Conservation (phyloP, 768 basidiomycete species). For the Gloeophyllum trabeum region DNA sequence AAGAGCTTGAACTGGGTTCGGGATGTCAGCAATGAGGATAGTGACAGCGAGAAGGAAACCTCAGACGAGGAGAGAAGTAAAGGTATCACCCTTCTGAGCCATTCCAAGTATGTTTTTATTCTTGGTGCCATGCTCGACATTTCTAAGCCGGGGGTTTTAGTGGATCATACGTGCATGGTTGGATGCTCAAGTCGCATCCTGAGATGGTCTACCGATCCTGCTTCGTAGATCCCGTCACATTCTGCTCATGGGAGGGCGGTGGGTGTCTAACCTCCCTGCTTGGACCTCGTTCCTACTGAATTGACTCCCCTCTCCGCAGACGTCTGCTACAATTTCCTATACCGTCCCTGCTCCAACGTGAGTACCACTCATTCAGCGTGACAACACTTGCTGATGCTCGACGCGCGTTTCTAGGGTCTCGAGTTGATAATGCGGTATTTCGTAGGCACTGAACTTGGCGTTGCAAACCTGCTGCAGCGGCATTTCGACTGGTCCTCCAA, state of each 20-base stretch:
- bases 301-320: too few species aligned
- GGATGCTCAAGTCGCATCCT: slow-evolving; percentile 77
- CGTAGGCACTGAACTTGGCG: slow-evolving; percentile 78
- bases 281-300: too few species aligned
- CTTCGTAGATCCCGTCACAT: slow-evolving; percentile 85
- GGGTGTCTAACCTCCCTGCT: too few species aligned
- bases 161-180: slow-evolving; percentile 77
- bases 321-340: slow-evolving; percentile 87
- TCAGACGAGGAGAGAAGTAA: slow-evolving; percentile 14
- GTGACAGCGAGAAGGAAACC: slow-evolving; percentile 8
- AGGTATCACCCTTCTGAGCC: slow-evolving; percentile 74
- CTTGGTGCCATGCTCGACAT: neutral
- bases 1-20: slow-evolving; percentile 54
- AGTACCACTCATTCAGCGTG: too few species aligned
- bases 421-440: slow-evolving; percentile 83
- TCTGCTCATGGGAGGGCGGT: slow-evolving; percentile 86
- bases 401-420: slow-evolving; percentile 46
- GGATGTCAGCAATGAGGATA: slow-evolving; percentile 6
- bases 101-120: slow-evolving; percentile 63
- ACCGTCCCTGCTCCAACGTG: too few species aligned
- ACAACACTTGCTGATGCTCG: too few species aligned
- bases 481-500: slow-evolving; percentile 85
- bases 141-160: slow-evolving; percentile 19
- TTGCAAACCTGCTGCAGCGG: slow-evolving; percentile 74
- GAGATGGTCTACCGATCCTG: slow-evolving; percentile 63